Evolutionary conservation across 2,329 filamentous ascomycete genomes (phyloP), one percentile per base, ranked within the genome.

Genomic region (Gyromitra esculenta): DNA sequence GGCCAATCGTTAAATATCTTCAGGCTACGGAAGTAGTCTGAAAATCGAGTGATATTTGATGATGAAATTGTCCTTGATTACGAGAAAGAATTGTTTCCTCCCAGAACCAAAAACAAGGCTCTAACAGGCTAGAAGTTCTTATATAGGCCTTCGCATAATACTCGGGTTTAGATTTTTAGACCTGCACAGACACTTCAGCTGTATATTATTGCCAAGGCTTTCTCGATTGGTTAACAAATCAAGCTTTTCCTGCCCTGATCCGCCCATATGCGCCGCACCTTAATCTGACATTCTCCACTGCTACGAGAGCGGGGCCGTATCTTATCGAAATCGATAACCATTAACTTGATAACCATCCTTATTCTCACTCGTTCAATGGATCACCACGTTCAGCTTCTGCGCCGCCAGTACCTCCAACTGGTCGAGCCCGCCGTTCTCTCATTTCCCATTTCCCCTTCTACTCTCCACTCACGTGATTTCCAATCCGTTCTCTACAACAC

Each of bases 331-430:
- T 43, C 21, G 35, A 31, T 21, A 54, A 41, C 39, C 18, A n/a
- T n/a, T n/a, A 62, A 45, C 50, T 31, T 15, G 48, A 50, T 65
- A 45, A 45, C n/a, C 18, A 48, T 5, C 31, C 21, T 21, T 11
- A 37, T 11, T 21, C 18, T 9, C 57, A 21, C 41, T 8, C n/a
- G 11, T n/a, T 50, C 59, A 74, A 77, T 77, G 75, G 75, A 74
- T 25, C 11, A 15, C 56, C 64, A 76, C 25, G 35, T 77, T 41
- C 52, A 59, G 7, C 65, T 76, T 39, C 77, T 79, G 1, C 71
- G 63, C 15, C 59, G 72, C 9, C 78, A 79, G 48, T 79, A 79
- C 37, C 71, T 79, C 13, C 78, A 79, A 57, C 77, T 79, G 15
- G 64, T 79, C 43, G 64, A 77, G 11, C 78, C 78, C 1, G 18